These are phyloP conservation scores for Russula griseocarnosa DNA, from an alignment of 768 basidiomycete species.

Conservation along the genomic window DNA sequence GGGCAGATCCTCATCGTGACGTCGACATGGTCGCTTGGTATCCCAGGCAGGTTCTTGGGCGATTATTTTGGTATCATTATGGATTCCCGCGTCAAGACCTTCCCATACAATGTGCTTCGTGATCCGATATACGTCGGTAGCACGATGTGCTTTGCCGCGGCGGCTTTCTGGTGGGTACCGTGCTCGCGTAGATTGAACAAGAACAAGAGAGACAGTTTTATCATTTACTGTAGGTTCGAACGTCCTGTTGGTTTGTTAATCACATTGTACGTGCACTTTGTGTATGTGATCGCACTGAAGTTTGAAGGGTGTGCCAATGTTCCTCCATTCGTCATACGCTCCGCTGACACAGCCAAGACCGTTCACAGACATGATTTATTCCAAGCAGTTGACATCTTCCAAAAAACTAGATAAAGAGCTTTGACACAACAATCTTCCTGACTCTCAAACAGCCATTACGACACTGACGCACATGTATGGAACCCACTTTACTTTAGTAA, in stretches of 20 bases:
- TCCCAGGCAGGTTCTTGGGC: constrained; percentile 89
- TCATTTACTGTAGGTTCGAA: constrained; percentile 58
- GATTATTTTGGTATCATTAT: constrained; percentile 85
- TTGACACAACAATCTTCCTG: constrained; percentile 13
- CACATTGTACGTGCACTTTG: constrained; percentile 74
- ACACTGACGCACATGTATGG: background rate
- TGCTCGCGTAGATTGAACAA: background rate
- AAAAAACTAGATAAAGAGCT: constrained; percentile 32
- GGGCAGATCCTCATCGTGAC: constrained; percentile 83
- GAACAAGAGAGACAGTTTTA: background rate
- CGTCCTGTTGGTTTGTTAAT: constrained; percentile 80
- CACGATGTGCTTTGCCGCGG: constrained; percentile 83
- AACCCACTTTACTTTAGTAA: background rate
- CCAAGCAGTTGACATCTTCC: constrained; percentile 42
- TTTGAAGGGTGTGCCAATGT: constrained; percentile 75
- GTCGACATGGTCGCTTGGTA: constrained; percentile 85
- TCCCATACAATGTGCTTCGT: constrained; percentile 90
- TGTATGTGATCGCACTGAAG: constrained; percentile 77
- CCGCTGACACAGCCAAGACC: constrained; percentile 35
- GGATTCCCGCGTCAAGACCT: constrained; percentile 88
- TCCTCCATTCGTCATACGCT: constrained; percentile 27
- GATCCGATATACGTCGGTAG: constrained; percentile 98
- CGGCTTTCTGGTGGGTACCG: constrained; percentile 72
- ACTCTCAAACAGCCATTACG: constrained; percentile 24
- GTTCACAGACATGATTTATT: constrained; percentile 81